Evolutionary conservation across 352 stramenopile genomes (phyloP), one percentile per base, ranked within the genome.

Genomic region (Globisporangium alternatum): DNA sequence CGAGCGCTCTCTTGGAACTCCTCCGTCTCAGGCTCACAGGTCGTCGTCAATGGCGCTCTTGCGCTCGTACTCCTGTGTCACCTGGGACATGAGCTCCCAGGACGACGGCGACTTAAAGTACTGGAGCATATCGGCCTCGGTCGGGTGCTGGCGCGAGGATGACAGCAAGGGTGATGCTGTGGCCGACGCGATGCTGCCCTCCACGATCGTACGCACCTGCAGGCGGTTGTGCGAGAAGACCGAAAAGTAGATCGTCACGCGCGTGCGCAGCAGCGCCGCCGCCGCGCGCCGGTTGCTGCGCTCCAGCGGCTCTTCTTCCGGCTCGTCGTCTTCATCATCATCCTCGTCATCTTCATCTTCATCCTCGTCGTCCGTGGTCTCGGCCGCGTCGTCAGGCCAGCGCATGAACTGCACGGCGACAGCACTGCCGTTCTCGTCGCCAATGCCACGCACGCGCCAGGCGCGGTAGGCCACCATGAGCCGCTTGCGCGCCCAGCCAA

Each of bases 101-200:
- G 82, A 79, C 44, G 78, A 87, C n/a, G 78, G 78, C 21, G 77
- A 77, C 62, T 86, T 86, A 56, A 88, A 90, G 68, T 88, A 89
- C 51, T 82, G 80, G 54, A 81, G 54, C 82, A 91, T 91, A 33
- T 88, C 78, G 15, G 67, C 67, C 22, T 88, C 82, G 5, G 77
- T 84, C 1, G 78, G 78, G 30, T 78, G 61, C 28, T 33, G 43
- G 22, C 48, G 53, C 48, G 62, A 57, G n/a, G 61, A 64, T 10
- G 56, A 52, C 2, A 68, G 66, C 3, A 60, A 60, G 13, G 72
- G 49, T 1, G 71, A 58, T 7, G 63, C 62, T 6, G 65, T 44
- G 3, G 65, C 67, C 10, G 79, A 74, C 1, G 77, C 78, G 54
- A 89, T 74, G 60, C 78, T 88, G 5, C 71, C 75, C 74, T 91